A percentile compares a stretch with the other conserved stretches of the same genome.
Conservation (phyloP, 2,329 filamentous ascomycete species). For the Fusarium cicatricum region DNA sequence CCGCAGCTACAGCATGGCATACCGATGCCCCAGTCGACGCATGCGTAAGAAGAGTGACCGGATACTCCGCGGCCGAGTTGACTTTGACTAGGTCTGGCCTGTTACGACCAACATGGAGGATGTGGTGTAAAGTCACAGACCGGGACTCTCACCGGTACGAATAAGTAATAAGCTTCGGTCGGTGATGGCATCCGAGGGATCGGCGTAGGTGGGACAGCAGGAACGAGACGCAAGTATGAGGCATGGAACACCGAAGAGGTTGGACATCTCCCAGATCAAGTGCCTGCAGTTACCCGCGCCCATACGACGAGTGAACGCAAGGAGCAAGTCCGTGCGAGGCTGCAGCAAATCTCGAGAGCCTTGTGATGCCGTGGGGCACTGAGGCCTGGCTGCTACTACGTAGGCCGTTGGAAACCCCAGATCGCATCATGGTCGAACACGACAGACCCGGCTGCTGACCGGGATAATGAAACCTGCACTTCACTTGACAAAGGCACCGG, state of each 20-base stretch:
- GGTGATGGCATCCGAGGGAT: constrained; percentile 11
- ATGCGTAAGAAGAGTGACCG: constrained; percentile 28
- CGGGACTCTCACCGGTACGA: constrained; percentile 11
- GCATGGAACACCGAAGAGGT: constrained; percentile 18
- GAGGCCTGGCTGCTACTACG: constrained; percentile 15
- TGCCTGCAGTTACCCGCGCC: constrained; percentile 24
- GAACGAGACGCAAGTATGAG: constrained; percentile 35
- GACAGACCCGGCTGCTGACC: constrained; percentile 4
- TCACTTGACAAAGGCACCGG: constrained; percentile 8
- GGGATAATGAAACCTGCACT: constrained; percentile 24
- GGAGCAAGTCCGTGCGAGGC: constrained; percentile 18
- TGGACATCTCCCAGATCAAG: constrained; percentile 26
- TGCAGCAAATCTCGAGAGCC: constrained; percentile 22
- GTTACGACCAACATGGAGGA: constrained; percentile 19
- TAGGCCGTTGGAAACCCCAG: constrained; percentile 7
- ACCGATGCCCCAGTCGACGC: constrained; percentile 15
- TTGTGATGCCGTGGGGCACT: constrained; percentile 19
- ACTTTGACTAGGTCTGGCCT: constrained; percentile 24
- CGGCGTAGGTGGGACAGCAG: constrained; percentile 30
- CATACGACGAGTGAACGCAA: constrained; percentile 9
- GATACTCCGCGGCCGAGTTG: constrained; percentile 25
- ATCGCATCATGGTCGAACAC: constrained; percentile 9
- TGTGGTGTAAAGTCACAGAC: constrained; percentile 20
- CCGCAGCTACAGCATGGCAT: constrained; percentile 33
- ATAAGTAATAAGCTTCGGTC: constrained; percentile 12